Evolutionary conservation across 2,329 filamentous ascomycete genomes (phyloP).

Genomic region (Microdochium bolleyi): DNA sequence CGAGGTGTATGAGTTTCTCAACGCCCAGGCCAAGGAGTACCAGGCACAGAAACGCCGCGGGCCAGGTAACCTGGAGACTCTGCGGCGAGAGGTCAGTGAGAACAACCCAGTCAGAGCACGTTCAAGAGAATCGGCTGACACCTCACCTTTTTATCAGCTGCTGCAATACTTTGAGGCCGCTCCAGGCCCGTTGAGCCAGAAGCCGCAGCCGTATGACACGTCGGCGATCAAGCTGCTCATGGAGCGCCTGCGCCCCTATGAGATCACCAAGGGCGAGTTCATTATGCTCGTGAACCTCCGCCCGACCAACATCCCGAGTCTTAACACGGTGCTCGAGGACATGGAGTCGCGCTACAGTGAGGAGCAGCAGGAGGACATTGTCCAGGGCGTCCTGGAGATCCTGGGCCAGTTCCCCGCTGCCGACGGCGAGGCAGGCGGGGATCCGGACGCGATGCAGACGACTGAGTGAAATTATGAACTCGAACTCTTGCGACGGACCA

Average conservation of each 20-base stretch:
- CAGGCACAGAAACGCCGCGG: conserved; percentile 41
- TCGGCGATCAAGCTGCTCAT: conserved; percentile 45
- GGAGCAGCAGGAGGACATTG: conserved; percentile 50
- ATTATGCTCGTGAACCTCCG: conserved; percentile 62
- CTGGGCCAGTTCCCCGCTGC: conserved; percentile 40
- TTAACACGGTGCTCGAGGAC: conserved; percentile 60
- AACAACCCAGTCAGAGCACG: too few relatives aligned
- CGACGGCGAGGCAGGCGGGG: conserved; percentile 19
- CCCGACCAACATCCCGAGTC: conserved; percentile 44
- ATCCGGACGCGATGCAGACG: conserved; percentile 26
- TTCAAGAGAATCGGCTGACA: conserved; percentile 5
- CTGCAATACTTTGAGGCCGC: conserved; percentile 49
- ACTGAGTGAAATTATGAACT: conserved; percentile 6
- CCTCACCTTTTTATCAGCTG: conserved; percentile 44
- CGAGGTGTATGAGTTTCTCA: conserved; percentile 62
- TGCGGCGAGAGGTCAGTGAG: conserved; percentile 65
- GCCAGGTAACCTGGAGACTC: conserved; percentile 49
- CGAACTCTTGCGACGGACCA: neutral
- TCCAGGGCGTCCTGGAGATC: conserved; percentile 47
- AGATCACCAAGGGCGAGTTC: conserved; percentile 60
- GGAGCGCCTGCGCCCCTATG: conserved; percentile 44
- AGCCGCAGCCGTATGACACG: conserved; percentile 43
- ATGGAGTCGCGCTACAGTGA: conserved; percentile 52
- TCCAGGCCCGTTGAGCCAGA: conserved; percentile 48
- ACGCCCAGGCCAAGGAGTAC: conserved; percentile 44